phyloP scores from a whole-genome alignment of 306 rosid genomes.

The Castanospermum australe region DNA sequence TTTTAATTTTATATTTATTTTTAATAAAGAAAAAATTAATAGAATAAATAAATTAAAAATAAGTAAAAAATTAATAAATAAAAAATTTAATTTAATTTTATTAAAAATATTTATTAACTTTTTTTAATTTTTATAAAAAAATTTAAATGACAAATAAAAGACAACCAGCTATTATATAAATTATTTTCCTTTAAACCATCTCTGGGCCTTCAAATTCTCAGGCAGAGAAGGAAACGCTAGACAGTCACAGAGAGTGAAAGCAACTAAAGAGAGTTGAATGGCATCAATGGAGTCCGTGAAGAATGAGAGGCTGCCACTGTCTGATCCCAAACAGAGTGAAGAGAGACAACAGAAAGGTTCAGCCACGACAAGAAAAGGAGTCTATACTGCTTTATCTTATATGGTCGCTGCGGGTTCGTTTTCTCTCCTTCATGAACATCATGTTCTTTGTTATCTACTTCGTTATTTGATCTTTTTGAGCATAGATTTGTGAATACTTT shows the following conservation, averaged over 20 bases:
- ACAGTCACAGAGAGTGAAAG: background rate
- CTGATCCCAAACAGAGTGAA: constrained; percentile 1
- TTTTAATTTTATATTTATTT: no score
- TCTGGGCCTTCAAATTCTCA: background rate
- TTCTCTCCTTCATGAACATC: background rate
- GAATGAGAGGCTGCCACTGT: constrained; percentile 37
- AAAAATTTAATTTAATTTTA: no score
- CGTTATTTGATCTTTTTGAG: background rate
- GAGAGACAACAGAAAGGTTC: constrained; percentile 35
- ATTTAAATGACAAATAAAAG: no score
- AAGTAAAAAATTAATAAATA: no score
- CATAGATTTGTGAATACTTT: background rate
- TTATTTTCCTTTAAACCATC: background rate
- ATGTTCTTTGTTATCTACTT: background rate
- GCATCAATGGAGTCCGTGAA: constrained; percentile 37
- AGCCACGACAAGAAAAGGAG: constrained; percentile 59
- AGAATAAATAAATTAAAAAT: no score
- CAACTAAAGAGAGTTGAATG: background rate
- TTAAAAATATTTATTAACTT: no score
- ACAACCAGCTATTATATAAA: no score
- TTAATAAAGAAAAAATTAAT: no score
- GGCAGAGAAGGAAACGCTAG: background rate
- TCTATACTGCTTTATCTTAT: constrained; percentile 63
- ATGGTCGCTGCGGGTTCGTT: constrained; percentile 69
- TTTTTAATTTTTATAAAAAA: no score